phyloP scores from a whole-genome alignment of 2,329 filamentous ascomycete genomes.

The Parafenestella ontariensis region DNA sequence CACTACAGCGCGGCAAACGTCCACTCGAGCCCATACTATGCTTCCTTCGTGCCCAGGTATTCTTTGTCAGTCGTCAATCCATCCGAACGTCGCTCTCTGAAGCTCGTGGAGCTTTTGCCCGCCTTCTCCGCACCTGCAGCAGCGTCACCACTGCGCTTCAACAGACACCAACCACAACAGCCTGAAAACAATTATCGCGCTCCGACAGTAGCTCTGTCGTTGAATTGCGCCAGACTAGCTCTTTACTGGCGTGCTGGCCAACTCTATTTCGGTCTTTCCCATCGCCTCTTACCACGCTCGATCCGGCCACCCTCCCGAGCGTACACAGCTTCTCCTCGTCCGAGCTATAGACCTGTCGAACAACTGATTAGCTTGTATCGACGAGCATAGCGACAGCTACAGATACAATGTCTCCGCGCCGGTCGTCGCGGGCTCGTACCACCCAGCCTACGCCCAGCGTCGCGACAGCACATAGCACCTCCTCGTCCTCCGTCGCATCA shows the following conservation, averaged over 20 bases:
- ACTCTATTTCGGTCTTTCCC: conserved; percentile 13
- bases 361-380: not conserved
- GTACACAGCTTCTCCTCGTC: conserved; percentile 19
- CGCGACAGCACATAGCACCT: conserved; percentile 76
- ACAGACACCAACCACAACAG: conserved; percentile 22
- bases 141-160: conserved; percentile 37
- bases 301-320: conserved; percentile 16
- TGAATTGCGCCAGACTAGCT: conserved; percentile 14
- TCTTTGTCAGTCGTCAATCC: conserved; percentile 33
- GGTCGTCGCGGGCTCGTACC: conserved; percentile 88
- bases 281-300: conserved; percentile 18
- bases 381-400: conserved; percentile 7
- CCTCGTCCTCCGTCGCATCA: conserved; percentile 74
- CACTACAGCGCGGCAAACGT: conserved; percentile 22
- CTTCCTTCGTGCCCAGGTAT: conserved; percentile 24
- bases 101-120: conserved; percentile 48
- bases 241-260: conserved; percentile 12
- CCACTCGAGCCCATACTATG: conserved; percentile 36
- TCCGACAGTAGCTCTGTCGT: conserved; percentile 8
- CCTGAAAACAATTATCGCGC: conserved; percentile 18
- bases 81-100: conserved; percentile 41
- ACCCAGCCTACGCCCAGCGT: conserved; percentile 71
- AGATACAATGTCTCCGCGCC: conserved; percentile 71
- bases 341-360: no score
- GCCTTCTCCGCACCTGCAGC: conserved; percentile 44